These are phyloP conservation scores for Hortiboletus campestris DNA, from an alignment of 768 basidiomycete genomes.

Conservation along the genomic window DNA sequence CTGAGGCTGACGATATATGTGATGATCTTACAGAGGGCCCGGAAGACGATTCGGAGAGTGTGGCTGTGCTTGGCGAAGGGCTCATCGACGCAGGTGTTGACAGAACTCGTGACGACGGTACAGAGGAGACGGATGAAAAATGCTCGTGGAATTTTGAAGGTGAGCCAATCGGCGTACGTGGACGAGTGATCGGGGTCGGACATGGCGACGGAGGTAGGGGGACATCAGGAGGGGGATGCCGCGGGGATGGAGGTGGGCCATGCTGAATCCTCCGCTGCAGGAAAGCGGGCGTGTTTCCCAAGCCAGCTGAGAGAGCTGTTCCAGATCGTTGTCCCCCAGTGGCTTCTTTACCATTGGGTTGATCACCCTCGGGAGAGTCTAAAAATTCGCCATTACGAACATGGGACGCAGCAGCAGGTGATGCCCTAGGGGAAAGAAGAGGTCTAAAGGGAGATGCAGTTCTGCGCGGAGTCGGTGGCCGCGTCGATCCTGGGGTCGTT, in stretches of 20 bases:
- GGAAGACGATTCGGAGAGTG: slow-evolving; percentile 31
- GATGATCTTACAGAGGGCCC: slow-evolving; percentile 29
- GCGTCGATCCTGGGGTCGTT: slow-evolving; percentile 5
- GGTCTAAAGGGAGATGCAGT: slow-evolving; percentile 23
- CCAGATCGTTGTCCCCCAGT: slow-evolving; percentile 17
- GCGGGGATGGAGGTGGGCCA: slow-evolving; percentile 24
- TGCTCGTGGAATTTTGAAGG: slow-evolving; percentile 35
- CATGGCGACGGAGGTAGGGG: slow-evolving; percentile 30
- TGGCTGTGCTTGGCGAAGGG: slow-evolving; percentile 19
- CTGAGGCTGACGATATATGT: slow-evolving; percentile 18
- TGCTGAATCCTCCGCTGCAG: slow-evolving; percentile 30
- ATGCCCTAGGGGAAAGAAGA: slow-evolving; percentile 16
- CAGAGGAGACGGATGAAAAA: slow-evolving; percentile 29
- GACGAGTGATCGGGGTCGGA: neutral
- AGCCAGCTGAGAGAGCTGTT: neutral
- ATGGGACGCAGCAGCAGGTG: neutral
- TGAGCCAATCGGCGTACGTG: slow-evolving; percentile 11
- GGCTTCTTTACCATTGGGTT: slow-evolving; percentile 2
- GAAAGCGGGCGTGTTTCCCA: slow-evolving; percentile 24
- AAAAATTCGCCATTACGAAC: neutral
- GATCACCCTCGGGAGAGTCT: slow-evolving; percentile 7
- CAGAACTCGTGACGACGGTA: slow-evolving; percentile 14
- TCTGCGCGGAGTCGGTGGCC: slow-evolving; percentile 14
- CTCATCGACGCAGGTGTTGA: slow-evolving; percentile 10
- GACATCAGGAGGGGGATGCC: slow-evolving; percentile 27